phyloP scores from a whole-genome alignment of 148 eudicot species.

The Talinum fruticosum region DNA sequence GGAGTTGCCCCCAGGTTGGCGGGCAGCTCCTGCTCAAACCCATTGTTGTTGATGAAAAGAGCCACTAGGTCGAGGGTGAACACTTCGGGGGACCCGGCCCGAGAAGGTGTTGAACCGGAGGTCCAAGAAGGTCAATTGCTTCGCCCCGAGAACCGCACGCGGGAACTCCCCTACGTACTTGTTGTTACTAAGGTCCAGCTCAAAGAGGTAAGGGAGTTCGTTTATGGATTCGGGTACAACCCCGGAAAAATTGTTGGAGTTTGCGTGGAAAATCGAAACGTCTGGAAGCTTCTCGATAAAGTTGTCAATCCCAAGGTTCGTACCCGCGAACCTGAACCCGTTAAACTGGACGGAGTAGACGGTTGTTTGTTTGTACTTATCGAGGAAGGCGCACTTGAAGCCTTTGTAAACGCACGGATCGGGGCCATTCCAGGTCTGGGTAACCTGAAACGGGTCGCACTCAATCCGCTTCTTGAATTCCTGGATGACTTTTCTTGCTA shows the following conservation, averaged over 20 bases:
- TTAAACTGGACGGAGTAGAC: constrained; percentile 27
- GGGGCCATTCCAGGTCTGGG: constrained; percentile 23
- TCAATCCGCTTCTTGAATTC: constrained; percentile 10
- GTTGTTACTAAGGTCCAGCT: constrained; percentile 58
- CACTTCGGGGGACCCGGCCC: constrained; percentile 35
- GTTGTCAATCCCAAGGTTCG: constrained; percentile 3
- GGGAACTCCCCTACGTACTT: constrained; percentile 34
- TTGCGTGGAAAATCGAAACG: constrained; percentile 37
- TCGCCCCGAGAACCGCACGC: constrained; percentile 17
- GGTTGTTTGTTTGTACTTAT: background rate
- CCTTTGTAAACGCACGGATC: constrained; percentile 29
- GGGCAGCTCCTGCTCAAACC: constrained; percentile 29
- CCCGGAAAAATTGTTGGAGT: constrained; percentile 35
- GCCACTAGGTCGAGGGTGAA: constrained; percentile 32
- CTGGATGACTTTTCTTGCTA: constrained; percentile 2
- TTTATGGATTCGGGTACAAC: constrained; percentile 17
- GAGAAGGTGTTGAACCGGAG: constrained; percentile 35
- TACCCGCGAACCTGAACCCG: constrained; percentile 20
- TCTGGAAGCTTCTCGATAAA: constrained; percentile 26
- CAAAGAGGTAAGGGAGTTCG: constrained; percentile 28
- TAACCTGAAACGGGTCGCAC: constrained; percentile 12
- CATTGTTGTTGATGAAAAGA: constrained; percentile 50
- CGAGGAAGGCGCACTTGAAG: constrained; percentile 21
- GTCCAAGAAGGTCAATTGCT: constrained; percentile 36
- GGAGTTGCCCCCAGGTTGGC: constrained; percentile 32